Percentiles rank a stretch among this genome's conserved stretches.
These are phyloP conservation scores for Punica granatum DNA, from an alignment of 345 rosid species.

Conservation along the genomic window DNA sequence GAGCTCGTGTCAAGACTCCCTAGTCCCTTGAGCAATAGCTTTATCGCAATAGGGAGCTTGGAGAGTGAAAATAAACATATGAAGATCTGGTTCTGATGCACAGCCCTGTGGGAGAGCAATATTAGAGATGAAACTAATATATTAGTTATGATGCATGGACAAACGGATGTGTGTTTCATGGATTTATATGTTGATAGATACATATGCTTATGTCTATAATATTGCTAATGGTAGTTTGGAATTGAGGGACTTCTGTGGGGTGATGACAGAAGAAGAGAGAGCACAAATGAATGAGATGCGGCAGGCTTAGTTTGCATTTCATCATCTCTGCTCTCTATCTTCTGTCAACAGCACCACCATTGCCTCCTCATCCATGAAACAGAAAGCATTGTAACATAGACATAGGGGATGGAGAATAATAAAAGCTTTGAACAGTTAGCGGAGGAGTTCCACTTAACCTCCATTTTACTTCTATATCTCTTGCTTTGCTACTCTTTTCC, in stretches of 20 bases:
- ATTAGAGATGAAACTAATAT: no score
- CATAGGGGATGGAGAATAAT: neutral
- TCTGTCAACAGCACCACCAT: conserved; percentile 61
- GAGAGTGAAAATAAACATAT: no score
- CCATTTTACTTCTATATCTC: neutral
- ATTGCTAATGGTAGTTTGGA: neutral
- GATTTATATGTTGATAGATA: neutral
- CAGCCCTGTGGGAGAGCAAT: no score
- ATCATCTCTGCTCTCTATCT: conserved; percentile 89
- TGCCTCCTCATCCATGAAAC: conserved; percentile 8
- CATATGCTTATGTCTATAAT: neutral
- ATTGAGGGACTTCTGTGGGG: conserved; percentile 22
- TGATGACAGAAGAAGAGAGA: conserved; percentile 83
- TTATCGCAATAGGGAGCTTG: no score
- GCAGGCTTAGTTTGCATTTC: conserved; percentile 13
- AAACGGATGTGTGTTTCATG: no score
- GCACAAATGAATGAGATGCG: conserved; percentile 63
- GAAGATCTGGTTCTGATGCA: no score
- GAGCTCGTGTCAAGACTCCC: no score
- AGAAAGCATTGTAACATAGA: neutral
- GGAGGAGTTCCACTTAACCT: no score
- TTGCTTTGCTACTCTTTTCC: neutral
- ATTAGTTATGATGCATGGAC: no score
- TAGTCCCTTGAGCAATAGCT: no score
- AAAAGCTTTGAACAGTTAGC: neutral